Evolutionary conservation across 2,329 filamentous ascomycete species (phyloP).

Genomic region (Fusarium multiceps): DNA sequence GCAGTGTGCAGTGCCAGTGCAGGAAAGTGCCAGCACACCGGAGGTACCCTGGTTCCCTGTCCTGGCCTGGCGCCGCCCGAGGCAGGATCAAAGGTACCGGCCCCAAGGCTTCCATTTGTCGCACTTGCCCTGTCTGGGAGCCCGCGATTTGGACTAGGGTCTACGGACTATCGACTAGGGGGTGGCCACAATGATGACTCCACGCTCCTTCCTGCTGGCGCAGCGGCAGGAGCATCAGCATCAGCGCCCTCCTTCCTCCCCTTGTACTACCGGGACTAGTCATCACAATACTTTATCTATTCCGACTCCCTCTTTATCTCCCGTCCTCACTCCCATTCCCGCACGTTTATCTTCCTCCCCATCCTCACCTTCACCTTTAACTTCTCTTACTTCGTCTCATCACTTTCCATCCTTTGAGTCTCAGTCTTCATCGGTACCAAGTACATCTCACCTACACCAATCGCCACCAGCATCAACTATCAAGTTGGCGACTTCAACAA

Average conservation of each 20-base stretch:
- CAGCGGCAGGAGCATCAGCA: slow-evolving; percentile 37
- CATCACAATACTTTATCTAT: slow-evolving; percentile 40
- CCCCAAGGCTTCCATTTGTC: slow-evolving; percentile 34
- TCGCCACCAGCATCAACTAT: slow-evolving; percentile 10
- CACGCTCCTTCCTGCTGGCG: slow-evolving; percentile 46
- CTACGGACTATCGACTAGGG: slow-evolving; percentile 8
- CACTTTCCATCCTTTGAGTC: slow-evolving; percentile 4
- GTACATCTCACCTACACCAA: slow-evolving; percentile 16
- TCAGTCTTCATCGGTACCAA: slow-evolving; percentile 5
- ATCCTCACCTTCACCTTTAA: slow-evolving; percentile 22
- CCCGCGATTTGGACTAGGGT: slow-evolving; percentile 28
- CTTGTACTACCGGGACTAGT: slow-evolving; percentile 35
- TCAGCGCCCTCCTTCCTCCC: slow-evolving; percentile 34
- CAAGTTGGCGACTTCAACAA: slow-evolving; percentile 27
- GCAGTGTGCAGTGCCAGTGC: not conserved
- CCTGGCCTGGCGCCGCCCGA: not conserved
- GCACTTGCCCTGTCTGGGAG: slow-evolving; percentile 37
- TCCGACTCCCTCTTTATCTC: slow-evolving; percentile 39
- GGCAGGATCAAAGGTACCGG: slow-evolving; percentile 31
- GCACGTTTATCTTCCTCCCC: slow-evolving; percentile 25
- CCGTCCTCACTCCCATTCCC: slow-evolving; percentile 28
- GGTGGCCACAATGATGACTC: slow-evolving; percentile 46
- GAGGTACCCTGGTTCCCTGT: slow-evolving; percentile 5
- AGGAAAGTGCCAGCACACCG: slow-evolving; percentile 38
- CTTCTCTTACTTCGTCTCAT: slow-evolving; percentile 31